Percentiles rank a stretch among this genome's conserved stretches.
Conservation (phyloP, 2,329 filamentous ascomycete species). For the Myrmaecium sp. region DNA sequence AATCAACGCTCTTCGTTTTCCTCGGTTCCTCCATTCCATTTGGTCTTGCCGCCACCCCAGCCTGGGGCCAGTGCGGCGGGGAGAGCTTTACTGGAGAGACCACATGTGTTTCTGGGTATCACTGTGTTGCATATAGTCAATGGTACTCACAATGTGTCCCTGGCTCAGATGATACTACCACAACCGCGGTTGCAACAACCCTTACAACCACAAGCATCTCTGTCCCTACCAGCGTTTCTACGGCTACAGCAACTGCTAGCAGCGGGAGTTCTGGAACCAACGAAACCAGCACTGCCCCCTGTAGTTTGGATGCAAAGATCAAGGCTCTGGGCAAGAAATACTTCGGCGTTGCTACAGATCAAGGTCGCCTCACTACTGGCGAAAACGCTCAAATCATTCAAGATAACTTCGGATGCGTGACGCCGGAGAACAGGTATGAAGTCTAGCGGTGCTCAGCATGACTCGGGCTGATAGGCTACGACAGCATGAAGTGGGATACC, state of each 20-base stretch:
- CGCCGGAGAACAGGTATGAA: constrained; percentile 39
- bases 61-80: constrained; percentile 5
- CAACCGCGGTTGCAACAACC: constrained; percentile 1
- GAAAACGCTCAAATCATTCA: constrained; percentile 41
- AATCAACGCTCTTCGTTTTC: constrained; percentile 1
- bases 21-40: constrained; percentile 1
- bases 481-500: constrained; percentile 50
- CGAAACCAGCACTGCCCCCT: constrained; percentile 5
- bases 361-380: constrained; percentile 31
- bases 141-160: constrained; percentile 3
- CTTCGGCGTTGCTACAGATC: constrained; percentile 42
- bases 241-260: constrained; percentile 1
- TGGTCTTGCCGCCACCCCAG: constrained; percentile 2
- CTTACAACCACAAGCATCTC: too few species aligned
- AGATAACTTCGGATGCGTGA: constrained; percentile 46
- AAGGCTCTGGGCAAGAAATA: constrained; percentile 49
- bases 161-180: neutral
- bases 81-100: constrained; percentile 2
- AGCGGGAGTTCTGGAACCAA: constrained; percentile 4
- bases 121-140: constrained; percentile 2
- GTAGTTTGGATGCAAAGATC: constrained; percentile 38
- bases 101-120: constrained; percentile 4
- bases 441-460: neutral
- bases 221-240: constrained; percentile 5
- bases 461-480: neutral